Percentiles rank a stretch among this genome's conserved stretches.
Conservation (phyloP, 441 rosid genomes). For the Populus hybrid region DNA sequence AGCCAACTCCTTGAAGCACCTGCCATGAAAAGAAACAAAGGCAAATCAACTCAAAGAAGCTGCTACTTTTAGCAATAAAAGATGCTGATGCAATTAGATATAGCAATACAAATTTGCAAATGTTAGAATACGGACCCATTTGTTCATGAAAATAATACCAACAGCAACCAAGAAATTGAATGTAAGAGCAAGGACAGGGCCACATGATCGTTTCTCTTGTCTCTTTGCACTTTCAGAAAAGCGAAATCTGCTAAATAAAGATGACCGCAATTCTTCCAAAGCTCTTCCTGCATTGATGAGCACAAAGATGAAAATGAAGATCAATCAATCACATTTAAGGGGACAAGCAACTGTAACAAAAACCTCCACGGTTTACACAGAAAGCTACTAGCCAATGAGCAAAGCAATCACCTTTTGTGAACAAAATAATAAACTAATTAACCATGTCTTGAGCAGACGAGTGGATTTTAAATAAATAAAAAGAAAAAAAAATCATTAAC, state of each 20-base stretch:
- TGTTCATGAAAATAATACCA: slow-evolving; percentile 76
- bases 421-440: neutral
- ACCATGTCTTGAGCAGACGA: neutral
- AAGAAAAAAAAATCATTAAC: too few relatives aligned
- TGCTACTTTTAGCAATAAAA: neutral
- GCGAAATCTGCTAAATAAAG: slow-evolving; percentile 62
- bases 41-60: neutral
- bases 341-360: neutral
- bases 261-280: slow-evolving; percentile 70
- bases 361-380: neutral
- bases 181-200: slow-evolving; percentile 66
- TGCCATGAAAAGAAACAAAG: slow-evolving; percentile 21
- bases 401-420: neutral
- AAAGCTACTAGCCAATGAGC: neutral
- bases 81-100: neutral
- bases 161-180: slow-evolving; percentile 90
- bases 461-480: neutral
- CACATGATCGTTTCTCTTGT: slow-evolving; percentile 64
- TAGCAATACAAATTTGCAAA: neutral
- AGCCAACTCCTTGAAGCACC: slow-evolving; percentile 81
- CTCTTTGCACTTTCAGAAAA: slow-evolving; percentile 68
- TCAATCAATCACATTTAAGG: neutral
- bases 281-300: slow-evolving; percentile 53
- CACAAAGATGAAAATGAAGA: neutral
- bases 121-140: slow-evolving; percentile 56